phyloP scores from a whole-genome alignment of 2,329 filamentous ascomycete species.

The Monilinia fructigena region DNA sequence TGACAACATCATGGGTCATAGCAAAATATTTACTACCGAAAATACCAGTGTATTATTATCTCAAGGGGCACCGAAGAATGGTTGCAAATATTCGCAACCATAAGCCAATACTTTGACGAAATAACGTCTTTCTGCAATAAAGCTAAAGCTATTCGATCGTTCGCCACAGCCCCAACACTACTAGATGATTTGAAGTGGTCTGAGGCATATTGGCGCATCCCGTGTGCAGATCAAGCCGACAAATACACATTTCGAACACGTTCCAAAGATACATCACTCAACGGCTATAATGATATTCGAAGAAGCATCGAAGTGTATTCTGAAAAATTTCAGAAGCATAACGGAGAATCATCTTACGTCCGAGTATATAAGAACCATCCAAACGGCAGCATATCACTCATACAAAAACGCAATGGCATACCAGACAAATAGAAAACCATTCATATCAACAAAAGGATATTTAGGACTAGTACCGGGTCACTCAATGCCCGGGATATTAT shows the following conservation, averaged over 20 bases:
- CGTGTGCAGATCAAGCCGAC: conserved; percentile 17
- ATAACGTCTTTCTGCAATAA: conserved; percentile 14
- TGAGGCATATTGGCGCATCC: conserved; percentile 24
- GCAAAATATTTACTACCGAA: background rate
- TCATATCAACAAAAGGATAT: conserved; percentile 24
- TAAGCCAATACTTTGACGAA: conserved; percentile 8
- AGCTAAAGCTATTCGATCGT: background rate
- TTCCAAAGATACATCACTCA: background rate
- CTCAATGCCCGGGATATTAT: conserved; percentile 20
- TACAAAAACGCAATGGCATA: conserved; percentile 19
- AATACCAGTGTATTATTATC: background rate
- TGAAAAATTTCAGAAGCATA: background rate
- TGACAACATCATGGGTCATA: background rate
- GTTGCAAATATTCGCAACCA: background rate
- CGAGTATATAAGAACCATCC: background rate
- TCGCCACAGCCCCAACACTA: background rate
- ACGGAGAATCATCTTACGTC: background rate
- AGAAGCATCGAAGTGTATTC: conserved; percentile 17
- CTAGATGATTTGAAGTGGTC: conserved; percentile 1
- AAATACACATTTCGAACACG: background rate
- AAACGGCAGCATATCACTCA: conserved; percentile 5
- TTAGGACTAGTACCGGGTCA: conserved; percentile 20
- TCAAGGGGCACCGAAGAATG: background rate
- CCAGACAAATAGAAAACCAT: conserved; percentile 20
- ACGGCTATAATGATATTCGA: conserved; percentile 16